phyloP scores from a whole-genome alignment of 1,284 basidiomycete genomes.

The Cutaneotrichosporon spelunceum region DNA sequence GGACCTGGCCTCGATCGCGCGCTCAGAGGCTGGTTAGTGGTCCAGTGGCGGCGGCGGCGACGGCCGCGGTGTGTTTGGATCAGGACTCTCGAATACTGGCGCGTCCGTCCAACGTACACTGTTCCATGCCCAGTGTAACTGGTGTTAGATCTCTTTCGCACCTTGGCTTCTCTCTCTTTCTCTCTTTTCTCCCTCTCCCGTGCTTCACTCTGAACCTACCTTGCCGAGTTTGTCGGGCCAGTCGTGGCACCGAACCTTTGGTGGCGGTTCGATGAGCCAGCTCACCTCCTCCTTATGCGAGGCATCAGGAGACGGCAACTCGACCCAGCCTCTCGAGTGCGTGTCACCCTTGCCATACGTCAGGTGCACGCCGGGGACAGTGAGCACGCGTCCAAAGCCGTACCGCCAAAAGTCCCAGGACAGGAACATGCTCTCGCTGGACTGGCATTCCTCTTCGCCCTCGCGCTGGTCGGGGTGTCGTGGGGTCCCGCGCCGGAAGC shows the following conservation, averaged over 20 bases:
- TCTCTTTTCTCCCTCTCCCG: too few species aligned
- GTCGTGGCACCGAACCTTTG: conserved; percentile 36
- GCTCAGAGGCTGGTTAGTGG: not conserved
- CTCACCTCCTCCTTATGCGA: conserved; percentile 26
- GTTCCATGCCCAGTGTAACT: conserved; percentile 33
- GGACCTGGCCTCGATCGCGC: not conserved
- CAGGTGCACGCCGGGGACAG: conserved; percentile 47
- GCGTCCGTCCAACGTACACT: conserved; percentile 34
- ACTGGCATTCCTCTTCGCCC: conserved; percentile 42
- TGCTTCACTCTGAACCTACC: too few species aligned
- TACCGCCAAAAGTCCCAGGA: conserved; percentile 53
- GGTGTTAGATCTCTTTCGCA: not conserved
- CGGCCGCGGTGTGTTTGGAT: not conserved
- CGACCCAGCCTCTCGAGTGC: conserved; percentile 40
- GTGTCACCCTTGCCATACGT: conserved; percentile 49
- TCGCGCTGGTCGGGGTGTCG: conserved; percentile 23
- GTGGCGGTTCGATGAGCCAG: conserved; percentile 38
- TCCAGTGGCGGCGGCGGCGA: not conserved
- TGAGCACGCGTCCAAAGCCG: conserved; percentile 45
- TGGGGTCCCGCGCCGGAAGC: conserved; percentile 39
- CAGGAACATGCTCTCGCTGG: conserved; percentile 44
- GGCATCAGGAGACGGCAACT: conserved; percentile 30
- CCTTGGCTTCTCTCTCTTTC: too few species aligned
- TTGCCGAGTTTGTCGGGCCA: conserved; percentile 45
- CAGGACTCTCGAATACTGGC: conserved; percentile 19